These are phyloP conservation scores for Psilocybe sp. DNA, from an alignment of 768 basidiomycete genomes.

Conservation along the genomic window DNA sequence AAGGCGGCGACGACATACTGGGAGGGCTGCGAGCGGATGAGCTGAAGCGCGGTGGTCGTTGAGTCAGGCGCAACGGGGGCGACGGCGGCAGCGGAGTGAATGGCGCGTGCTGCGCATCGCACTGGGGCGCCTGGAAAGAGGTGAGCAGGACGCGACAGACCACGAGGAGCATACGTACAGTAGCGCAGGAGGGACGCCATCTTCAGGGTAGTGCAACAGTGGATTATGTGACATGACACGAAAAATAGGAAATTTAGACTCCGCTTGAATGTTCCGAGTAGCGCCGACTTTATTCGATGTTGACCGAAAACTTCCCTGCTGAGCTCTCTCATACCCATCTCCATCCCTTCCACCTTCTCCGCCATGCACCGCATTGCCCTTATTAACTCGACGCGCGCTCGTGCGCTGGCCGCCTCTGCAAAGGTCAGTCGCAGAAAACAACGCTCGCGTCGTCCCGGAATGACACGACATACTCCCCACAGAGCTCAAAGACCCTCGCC, in stretches of 20 bases:
- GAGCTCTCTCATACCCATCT: constrained; percentile 33
- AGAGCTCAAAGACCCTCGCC: constrained; percentile 49
- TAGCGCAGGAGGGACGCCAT: constrained; percentile 29
- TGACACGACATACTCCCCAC: constrained; percentile 20
- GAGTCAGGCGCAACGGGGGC: constrained; percentile 24
- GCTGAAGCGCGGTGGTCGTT: constrained; percentile 63
- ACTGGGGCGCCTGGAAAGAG: constrained; percentile 5
- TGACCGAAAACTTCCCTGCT: constrained; percentile 43
- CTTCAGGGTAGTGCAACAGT: constrained; percentile 8
- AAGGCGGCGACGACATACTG: constrained; percentile 91
- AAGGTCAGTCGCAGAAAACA: constrained; percentile 43
- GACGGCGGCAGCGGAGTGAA: constrained; percentile 13
- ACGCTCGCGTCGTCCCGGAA: constrained; percentile 17
- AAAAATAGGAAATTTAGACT: constrained; percentile 29
- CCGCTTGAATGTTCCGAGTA: constrained; percentile 48
- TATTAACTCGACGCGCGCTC: constrained; percentile 79
- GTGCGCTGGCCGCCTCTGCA: constrained; percentile 63
- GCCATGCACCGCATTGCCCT: constrained; percentile 81
- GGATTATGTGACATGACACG: constrained; percentile 10
- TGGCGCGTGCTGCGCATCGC: constrained; percentile 3
- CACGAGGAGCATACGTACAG: constrained; percentile 21
- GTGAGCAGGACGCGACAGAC: neutral
- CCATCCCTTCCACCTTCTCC: constrained; percentile 46
- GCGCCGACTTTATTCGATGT: constrained; percentile 33
- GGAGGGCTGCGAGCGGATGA: constrained; percentile 88